These are phyloP conservation scores for Mycena metata DNA, from an alignment of 768 basidiomycete species.

Conservation along the genomic window DNA sequence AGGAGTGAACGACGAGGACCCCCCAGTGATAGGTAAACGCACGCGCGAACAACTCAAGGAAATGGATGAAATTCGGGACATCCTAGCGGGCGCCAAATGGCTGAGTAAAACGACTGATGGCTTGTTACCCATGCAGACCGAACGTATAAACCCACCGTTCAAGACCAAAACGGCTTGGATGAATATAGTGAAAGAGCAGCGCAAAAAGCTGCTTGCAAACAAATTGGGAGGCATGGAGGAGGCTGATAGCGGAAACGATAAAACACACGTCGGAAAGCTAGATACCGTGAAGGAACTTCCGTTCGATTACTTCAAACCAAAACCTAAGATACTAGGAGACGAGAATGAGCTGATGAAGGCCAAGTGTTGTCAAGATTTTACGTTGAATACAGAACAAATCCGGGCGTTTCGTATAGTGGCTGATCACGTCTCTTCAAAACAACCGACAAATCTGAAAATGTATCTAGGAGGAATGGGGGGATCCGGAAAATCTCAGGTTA, in stretches of 20 bases:
- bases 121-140: neutral
- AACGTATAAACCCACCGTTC: neutral
- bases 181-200: neutral
- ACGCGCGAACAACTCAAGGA: neutral
- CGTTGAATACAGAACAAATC: no score
- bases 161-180: neutral
- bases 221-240: constrained; percentile 4
- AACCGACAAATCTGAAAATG: no score
- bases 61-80: neutral
- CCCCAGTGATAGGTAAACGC: neutral
- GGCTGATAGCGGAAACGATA: no score
- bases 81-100: neutral
- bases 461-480: no score
- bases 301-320: neutral
- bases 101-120: neutral
- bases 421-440: no score
- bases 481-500: no score
- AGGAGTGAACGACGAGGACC: no score
- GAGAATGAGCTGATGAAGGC: neutral
- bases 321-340: neutral
- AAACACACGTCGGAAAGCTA: no score
- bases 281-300: no score
- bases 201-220: neutral
- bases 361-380: no score
- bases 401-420: no score